phyloP scores from a whole-genome alignment of 2,329 filamentous ascomycete species.

The Alternaria angustiovoidea region DNA sequence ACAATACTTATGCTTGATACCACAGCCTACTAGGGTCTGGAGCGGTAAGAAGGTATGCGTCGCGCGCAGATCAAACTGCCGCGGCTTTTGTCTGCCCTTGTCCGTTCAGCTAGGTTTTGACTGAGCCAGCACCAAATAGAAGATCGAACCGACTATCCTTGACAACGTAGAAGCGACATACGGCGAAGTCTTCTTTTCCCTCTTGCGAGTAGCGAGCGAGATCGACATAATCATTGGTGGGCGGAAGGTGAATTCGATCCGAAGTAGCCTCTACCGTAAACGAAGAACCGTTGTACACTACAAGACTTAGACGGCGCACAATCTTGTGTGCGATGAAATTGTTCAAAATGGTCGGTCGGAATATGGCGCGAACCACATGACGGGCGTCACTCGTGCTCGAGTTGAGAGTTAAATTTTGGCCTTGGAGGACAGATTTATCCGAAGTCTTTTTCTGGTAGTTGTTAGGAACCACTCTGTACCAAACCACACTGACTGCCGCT shows the following conservation, averaged over 20 bases:
- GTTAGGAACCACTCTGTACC: neutral
- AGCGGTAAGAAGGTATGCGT: neutral
- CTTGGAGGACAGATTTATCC: neutral
- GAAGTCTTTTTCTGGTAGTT: neutral
- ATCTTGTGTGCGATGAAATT: neutral
- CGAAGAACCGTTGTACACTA: neutral
- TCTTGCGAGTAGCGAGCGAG: neutral
- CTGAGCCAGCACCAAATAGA: neutral
- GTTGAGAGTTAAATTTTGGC: neutral
- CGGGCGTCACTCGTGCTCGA: neutral
- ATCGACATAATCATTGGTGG: conserved; percentile 5
- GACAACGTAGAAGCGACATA: conserved; percentile 12
- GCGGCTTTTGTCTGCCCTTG: neutral
- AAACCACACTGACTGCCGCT: neutral
- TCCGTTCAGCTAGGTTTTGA: neutral
- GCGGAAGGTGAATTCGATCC: neutral
- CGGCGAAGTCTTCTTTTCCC: neutral
- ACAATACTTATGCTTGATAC: neutral
- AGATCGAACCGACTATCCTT: conserved; percentile 13
- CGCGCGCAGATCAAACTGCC: neutral
- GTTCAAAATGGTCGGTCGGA: neutral
- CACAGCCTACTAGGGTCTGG: neutral
- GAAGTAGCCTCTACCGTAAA: neutral
- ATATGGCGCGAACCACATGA: neutral
- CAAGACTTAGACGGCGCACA: neutral